These are phyloP conservation scores for Ophiostoma perfectum DNA, from an alignment of 2,329 filamentous ascomycete genomes.

Conservation along the genomic window DNA sequence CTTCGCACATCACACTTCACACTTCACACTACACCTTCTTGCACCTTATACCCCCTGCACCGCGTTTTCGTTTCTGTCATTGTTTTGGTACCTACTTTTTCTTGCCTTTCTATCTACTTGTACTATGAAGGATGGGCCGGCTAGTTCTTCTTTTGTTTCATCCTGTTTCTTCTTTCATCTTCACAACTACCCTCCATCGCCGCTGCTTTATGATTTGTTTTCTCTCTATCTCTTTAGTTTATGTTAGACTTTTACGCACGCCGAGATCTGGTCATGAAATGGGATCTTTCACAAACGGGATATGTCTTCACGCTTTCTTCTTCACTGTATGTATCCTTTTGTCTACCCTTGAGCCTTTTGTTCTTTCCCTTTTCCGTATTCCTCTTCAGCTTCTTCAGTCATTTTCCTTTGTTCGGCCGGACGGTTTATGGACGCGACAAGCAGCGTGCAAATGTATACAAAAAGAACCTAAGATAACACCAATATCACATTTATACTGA, in stretches of 20 bases:
- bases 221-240: background rate
- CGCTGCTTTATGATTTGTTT: background rate
- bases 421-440: background rate
- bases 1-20: too few species aligned
- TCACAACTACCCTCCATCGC: background rate
- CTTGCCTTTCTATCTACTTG: background rate
- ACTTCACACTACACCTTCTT: background rate
- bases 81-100: slow-evolving; percentile 3
- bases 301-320: slow-evolving; percentile 3
- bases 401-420: slow-evolving; percentile 5
- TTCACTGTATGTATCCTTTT: background rate
- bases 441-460: slow-evolving; percentile 12
- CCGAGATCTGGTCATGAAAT: slow-evolving; percentile 12
- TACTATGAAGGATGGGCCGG: background rate
- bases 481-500: background rate
- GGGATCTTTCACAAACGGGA: slow-evolving; percentile 10
- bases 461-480: background rate
- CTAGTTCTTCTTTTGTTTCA: background rate
- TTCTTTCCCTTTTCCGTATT: background rate
- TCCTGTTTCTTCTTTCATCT: background rate
- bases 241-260: slow-evolving; percentile 9
- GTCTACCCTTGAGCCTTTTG: background rate
- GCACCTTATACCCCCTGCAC: slow-evolving; percentile 20
- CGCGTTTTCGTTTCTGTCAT: slow-evolving; percentile 14
- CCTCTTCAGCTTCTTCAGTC: background rate